Evolutionary conservation across 768 basidiomycete species (phyloP), one percentile per base, ranked within the genome.

Genomic region (Phlebiopsis gigantea): DNA sequence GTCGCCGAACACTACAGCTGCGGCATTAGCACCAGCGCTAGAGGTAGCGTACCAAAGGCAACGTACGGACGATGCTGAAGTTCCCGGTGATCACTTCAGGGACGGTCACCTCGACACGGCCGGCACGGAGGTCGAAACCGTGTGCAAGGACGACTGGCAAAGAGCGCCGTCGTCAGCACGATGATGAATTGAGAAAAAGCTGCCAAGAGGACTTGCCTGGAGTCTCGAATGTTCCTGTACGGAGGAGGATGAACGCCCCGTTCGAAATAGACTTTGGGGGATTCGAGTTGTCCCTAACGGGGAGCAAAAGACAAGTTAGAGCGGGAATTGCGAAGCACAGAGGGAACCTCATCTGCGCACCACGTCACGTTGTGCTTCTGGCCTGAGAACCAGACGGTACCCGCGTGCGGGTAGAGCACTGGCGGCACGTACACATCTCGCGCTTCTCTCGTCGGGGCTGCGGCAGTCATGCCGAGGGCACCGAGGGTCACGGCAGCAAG

Each of bases 381-480:
- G 5, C 78, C 78, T 9, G 77, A 70, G 28, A 67, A 62, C 82
- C 81, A 82, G 42, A 78, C 68, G 5, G 76, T 73, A 10, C 62
- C 62, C 0, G 69, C 65, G 12, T 66, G 68, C 15, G 81, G 80
- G 56, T 68, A 75, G 42, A 72, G 73, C 61, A 82, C 71, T 5
- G 74, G 77, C 0, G 82, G 81, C 31, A 63, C 67, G 28, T 74
- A 78, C 39, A 81, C 79, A 58, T 81, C 79, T 57, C 80, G 72
- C 25, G 15, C 46, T 25, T 44, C 46, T 12, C 39, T 17, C n/a
- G 24, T 8, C 5, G 50, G 50, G 8, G 50, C 50, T 44, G 39
- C 48, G 25, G 22, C 21, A 24, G 48, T 21, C 21, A 43, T 15
- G 45, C 41, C 42, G 30, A 43, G 28, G 17, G 46, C 45, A 26